Base-by-base conservation (phyloP, 345 rosid species). In the Syzygium aromaticum region DNA sequence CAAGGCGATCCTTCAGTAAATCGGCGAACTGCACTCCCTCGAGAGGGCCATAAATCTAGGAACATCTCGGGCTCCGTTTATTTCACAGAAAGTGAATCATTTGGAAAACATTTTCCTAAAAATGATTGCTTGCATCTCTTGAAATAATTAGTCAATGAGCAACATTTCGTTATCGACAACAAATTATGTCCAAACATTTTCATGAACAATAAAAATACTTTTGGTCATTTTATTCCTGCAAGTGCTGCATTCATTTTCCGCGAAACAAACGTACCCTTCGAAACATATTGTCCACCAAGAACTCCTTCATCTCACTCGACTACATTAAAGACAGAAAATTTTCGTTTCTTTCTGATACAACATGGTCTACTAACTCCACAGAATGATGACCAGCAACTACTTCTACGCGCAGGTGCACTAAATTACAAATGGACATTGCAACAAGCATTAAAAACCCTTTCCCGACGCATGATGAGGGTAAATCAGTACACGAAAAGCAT, bases 381-480 rank as follows among this genome's bases (percentile, higher is more conserved):
- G 77, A 64, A 30, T 64, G 77, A 64, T 2, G 77, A 30, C 22
- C 80, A 5, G 80, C 80, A 73, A 33, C 80, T 19, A 1, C 80
- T 73, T 2, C 27, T 38, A 5, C 27, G 25, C 10, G 49, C 25
- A 19, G 49, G 82, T 21, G 49, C 49, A 73, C 49, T 10, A 73
- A 17, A 33, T 33, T 73, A 38, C 80, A 2, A 33, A 4, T 38
- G 27, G 15, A 43, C 8, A 19, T 38, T 19, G 82, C 27, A 19
- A 73, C 49, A 38, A 38, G 13, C 27, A 73, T 38, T 38, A 33
- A 67, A 4, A 30, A 21, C 43, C 43, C 16, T 30, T 16, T 7
- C 0, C 17, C 10, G 0, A 67, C 12, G 7, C 43, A 33, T 30
- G 16, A 8, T 1, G 17, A 0, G 5, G 1, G 49, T 5, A 73